A percentile compares a stretch with the other conserved stretches of the same genome.
These are phyloP conservation scores for Colletotrichum sp. DNA, from an alignment of 2,329 filamentous ascomycete species.

Conservation along the genomic window DNA sequence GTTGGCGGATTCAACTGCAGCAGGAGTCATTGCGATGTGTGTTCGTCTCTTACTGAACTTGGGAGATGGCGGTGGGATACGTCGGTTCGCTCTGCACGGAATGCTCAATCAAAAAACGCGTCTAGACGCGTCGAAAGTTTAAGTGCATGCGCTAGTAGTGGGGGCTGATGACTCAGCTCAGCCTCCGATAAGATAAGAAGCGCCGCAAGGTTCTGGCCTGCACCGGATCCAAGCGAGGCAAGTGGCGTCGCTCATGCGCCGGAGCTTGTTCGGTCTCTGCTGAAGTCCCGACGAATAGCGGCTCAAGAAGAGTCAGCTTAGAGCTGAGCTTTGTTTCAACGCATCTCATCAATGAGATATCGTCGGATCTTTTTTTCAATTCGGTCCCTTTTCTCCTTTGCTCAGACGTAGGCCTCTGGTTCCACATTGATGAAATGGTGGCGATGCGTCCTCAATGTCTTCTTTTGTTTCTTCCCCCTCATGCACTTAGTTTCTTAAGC, in stretches of 20 bases:
- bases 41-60: background rate
- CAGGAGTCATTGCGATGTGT: constrained; percentile 1
- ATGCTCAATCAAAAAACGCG: constrained; percentile 2
- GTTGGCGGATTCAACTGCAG: background rate
- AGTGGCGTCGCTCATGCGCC: background rate
- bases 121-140: constrained; percentile 9
- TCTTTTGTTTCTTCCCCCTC: background rate
- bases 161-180: constrained; percentile 3
- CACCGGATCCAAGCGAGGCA: background rate
- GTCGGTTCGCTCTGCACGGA: background rate
- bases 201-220: background rate
- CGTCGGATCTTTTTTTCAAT: background rate
- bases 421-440: background rate
- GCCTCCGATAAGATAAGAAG: background rate
- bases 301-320: background rate
- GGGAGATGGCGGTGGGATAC: background rate
- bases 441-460: background rate
- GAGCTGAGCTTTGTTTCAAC: constrained; percentile 17
- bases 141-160: background rate
- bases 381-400: background rate
- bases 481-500: background rate
- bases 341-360: background rate
- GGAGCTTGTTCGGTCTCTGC: constrained; percentile 12
- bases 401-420: background rate
- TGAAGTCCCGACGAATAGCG: constrained; percentile 1